A percentile compares a stretch with the other conserved stretches of the same genome.
Conservation (phyloP, 768 basidiomycete genomes). For the Hygrocybe coccinea region DNA sequence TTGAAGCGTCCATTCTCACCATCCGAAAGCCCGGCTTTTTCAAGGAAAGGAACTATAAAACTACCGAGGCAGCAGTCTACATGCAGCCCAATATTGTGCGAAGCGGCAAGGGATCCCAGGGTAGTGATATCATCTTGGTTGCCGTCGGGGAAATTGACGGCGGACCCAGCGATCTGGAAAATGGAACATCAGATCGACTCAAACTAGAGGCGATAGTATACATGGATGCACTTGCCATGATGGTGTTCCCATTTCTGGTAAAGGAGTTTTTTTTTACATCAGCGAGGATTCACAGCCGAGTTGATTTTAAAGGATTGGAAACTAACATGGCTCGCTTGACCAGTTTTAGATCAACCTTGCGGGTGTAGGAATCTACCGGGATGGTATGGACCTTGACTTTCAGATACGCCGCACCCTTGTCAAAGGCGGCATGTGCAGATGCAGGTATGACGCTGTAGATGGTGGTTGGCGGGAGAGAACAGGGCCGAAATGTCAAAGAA, state of each 20-base stretch:
- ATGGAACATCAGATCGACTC: slow-evolving; percentile 1
- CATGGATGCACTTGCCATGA: slow-evolving; percentile 54
- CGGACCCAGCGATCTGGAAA: slow-evolving; percentile 73
- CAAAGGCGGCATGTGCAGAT: slow-evolving; percentile 90
- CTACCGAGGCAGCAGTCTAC: slow-evolving; percentile 94
- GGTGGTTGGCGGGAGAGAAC: no score
- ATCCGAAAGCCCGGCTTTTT: slow-evolving; percentile 63
- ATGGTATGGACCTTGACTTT: slow-evolving; percentile 85
- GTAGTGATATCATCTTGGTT: slow-evolving; percentile 82
- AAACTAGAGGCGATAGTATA: neutral
- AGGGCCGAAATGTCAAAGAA: no score
- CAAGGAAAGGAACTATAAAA: slow-evolving; percentile 91
- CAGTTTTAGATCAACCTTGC: slow-evolving; percentile 70
- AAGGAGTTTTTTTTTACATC: slow-evolving; percentile 5
- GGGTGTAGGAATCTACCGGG: slow-evolving; percentile 71
- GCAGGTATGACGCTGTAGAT: slow-evolving; percentile 68
- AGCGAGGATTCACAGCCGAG: no score
- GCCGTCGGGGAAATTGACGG: slow-evolving; percentile 81
- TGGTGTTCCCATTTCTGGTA: slow-evolving; percentile 77
- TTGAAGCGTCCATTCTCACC: slow-evolving; percentile 54
- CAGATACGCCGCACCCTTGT: slow-evolving; percentile 87
- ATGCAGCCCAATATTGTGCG: slow-evolving; percentile 78
- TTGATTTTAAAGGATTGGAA: no score
- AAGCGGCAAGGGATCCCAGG: slow-evolving; percentile 68
- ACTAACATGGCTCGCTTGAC: slow-evolving; percentile 86